A percentile compares a stretch with the other conserved stretches of the same genome.
Evolutionary conservation across 176 grass and related monocot genomes (phyloP).

Genomic region (Rhynchospora pubera): DNA sequence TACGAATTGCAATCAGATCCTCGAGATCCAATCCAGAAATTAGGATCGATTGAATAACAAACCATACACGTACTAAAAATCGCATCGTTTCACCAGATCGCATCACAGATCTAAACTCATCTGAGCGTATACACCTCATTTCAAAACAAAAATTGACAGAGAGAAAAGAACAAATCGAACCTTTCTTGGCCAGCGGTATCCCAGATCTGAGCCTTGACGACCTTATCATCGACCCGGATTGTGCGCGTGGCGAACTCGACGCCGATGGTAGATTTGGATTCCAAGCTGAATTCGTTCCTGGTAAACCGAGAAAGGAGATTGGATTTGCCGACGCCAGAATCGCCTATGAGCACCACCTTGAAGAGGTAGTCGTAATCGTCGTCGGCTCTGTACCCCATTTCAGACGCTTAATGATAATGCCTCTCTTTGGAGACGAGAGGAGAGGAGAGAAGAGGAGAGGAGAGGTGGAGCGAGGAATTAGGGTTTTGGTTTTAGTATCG

Average conservation of each 20-base stretch:
- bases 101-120: slow-evolving; percentile 12
- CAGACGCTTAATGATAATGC: background rate
- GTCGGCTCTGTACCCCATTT: slow-evolving; percentile 24
- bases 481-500: background rate
- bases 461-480: background rate
- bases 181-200: slow-evolving; percentile 28
- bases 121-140: background rate
- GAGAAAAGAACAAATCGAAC: background rate
- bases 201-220: slow-evolving; percentile 29
- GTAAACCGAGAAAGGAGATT: slow-evolving; percentile 22
- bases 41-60: background rate
- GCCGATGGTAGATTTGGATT: slow-evolving; percentile 22
- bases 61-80: background rate
- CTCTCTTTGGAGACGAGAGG: background rate
- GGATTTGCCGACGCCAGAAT: slow-evolving; percentile 21
- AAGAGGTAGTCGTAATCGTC: slow-evolving; percentile 26
- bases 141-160: background rate
- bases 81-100: background rate
- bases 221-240: slow-evolving; percentile 24
- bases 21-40: background rate
- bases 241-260: slow-evolving; percentile 22
- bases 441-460: no score
- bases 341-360: slow-evolving; percentile 25
- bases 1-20: background rate
- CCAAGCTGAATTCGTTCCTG: slow-evolving; percentile 19